Base-by-base conservation (phyloP, 495 filamentous ascomycete genomes). In the Tuber borchii region DNA sequence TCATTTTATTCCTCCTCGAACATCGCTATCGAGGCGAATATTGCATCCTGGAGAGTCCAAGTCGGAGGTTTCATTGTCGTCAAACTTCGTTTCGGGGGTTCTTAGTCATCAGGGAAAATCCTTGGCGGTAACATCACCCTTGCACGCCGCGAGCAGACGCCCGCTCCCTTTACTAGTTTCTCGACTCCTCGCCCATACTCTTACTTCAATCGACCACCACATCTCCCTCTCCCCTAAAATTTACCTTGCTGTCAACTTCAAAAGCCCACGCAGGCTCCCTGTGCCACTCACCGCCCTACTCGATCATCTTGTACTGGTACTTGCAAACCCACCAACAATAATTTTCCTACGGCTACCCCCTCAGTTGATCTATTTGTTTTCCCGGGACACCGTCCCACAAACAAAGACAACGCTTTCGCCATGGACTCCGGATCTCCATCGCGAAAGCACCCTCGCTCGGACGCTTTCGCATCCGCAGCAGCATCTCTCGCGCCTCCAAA, bases 131-230 rank as follows among this genome's bases (percentile, higher is more conserved):
- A 65, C 26, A 65, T 65, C 56, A 65, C 56, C 56, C 56, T 65
- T 65, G 26, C 22, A 7, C 56, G 31, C 26, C 14, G n/a, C 14
- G 56, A 61, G 56, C 56, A 31, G n/a, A 31, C 12, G 12, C 22
- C n/a, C 56, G 10, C 56, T 16, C 2, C n/a, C 56, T 31, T 12
- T 61, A 16, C 26, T 1, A 4, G n/a, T 31, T 65, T 61, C n/a
- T 10, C 51, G n/a, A 26, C 51, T 61, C 56, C 56, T 65, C 14
- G 56, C 34, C 56, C 56, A 17, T 14, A 65, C 26, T 12, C 56
- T 31, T 31, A 61, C 73, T 37, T 31, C 76, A 76, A 76, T 69
- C 72, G 40, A 79, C 77, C 70, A 77, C 61, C 68, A 68, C 74
- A 56, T 65, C 78, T 75, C 70, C 70, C 56, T 37, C 68, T 37